These are phyloP conservation scores for Xylaria grammica DNA, from an alignment of 495 filamentous ascomycete genomes.

Conservation along the genomic window DNA sequence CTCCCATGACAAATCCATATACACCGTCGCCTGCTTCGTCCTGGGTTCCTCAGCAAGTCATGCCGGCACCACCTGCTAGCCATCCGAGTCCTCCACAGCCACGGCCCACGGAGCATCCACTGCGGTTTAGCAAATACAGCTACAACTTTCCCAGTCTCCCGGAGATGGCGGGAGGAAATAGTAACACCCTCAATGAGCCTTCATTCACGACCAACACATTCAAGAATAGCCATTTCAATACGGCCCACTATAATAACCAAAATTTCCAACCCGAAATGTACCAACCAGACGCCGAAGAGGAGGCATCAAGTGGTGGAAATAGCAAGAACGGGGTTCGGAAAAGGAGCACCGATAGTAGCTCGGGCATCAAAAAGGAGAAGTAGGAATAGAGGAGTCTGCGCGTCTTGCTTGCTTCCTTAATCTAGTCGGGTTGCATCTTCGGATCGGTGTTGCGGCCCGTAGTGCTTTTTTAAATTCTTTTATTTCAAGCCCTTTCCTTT, in stretches of 20 bases:
- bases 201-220: conserved; percentile 59
- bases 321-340: conserved; percentile 40
- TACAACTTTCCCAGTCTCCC: conserved; percentile 49
- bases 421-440: conserved; percentile 30
- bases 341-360: conserved; percentile 45
- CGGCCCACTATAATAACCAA: conserved; percentile 81
- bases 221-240: conserved; percentile 74
- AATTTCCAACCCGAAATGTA: conserved; percentile 81
- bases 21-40: conserved; percentile 47
- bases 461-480: conserved; percentile 4
- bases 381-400: conserved; percentile 25
- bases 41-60: conserved; percentile 44
- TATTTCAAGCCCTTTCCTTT: conserved; percentile 25
- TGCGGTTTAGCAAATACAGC: conserved; percentile 55
- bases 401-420: conserved; percentile 23
- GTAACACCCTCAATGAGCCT: conserved; percentile 50
- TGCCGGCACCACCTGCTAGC: conserved; percentile 35
- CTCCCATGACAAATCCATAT: conserved; percentile 42
- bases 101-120: conserved; percentile 40
- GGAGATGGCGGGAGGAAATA: conserved; percentile 33
- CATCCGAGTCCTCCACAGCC: conserved; percentile 42
- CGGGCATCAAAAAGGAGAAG: conserved; percentile 42
- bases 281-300: conserved; percentile 48
- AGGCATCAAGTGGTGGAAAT: conserved; percentile 35
- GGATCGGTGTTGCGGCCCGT: conserved; percentile 29